Evolutionary conservation across 352 stramenopile genomes (phyloP), one percentile per base, ranked within the genome.

Genomic region (Globisporangium barbulae): DNA sequence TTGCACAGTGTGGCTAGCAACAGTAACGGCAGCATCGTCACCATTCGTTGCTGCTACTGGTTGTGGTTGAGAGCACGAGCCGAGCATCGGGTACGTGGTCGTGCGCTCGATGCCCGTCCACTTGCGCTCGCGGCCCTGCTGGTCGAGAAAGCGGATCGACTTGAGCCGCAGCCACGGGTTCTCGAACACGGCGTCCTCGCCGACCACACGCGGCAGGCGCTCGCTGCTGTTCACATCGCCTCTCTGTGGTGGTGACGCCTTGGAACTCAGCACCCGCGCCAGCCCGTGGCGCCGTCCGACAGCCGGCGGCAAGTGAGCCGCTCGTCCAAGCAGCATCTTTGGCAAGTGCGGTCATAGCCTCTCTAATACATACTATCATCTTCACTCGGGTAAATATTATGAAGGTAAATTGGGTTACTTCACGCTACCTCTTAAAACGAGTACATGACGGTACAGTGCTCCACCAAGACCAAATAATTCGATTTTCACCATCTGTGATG

Each of bases 101-200:
- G 80, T 90, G 52, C 83, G 76, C 61, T 91, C 80, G 1, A 90
- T 70, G 0, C 83, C 79, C 8, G 75, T 90, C 83, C 80, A 90
- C 35, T 80, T 64, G 22, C 83, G 80, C 64, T 86, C 72, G 30
- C 55, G 69, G 39, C 80, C 80, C 12, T 61, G 53, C 5, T 72
- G 60, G 54, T 91, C 79, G 44, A 91, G 69, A 63, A 87, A 91
- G 13, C 74, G 73, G 39, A 90, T 91, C 45, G 69, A 69, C 66
- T 91, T 91, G 52, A 90, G 69, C 0, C 63, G 63, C 41, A 68
- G 33, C 52, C 78, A 91, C 58, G 71, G 71, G 50, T 89, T 89
- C 63, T 89, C 76, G 58, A 83, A 91, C n/a, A 89, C 47, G 5
- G 71, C 79, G 33, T 84, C 63, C 63, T 88, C 71, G 17, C 64